phyloP scores from a whole-genome alignment of 2,329 filamentous ascomycete species.

The Didymella lethalis region DNA sequence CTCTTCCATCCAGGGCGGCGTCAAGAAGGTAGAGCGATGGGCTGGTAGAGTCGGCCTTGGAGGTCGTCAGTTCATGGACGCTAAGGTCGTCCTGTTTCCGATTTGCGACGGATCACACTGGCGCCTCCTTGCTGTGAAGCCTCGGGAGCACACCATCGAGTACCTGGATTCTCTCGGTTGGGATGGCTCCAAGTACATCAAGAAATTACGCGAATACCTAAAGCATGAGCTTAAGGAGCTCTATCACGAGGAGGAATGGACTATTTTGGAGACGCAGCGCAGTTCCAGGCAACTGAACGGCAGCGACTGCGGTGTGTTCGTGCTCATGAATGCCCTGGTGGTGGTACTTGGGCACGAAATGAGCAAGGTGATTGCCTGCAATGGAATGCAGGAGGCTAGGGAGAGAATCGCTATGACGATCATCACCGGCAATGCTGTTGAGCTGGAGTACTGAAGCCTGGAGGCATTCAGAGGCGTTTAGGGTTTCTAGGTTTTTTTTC shows the following conservation, averaged over 20 bases:
- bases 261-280: slow-evolving; percentile 55
- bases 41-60: slow-evolving; percentile 49
- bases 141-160: slow-evolving; percentile 66
- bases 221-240: slow-evolving; percentile 63
- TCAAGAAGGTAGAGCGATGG: slow-evolving; percentile 55
- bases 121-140: slow-evolving; percentile 74
- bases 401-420: slow-evolving; percentile 70
- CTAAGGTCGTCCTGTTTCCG: slow-evolving; percentile 74
- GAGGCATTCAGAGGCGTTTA: not conserved
- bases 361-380: slow-evolving; percentile 55
- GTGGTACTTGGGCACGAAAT: slow-evolving; percentile 53
- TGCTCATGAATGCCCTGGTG: slow-evolving; percentile 75
- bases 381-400: slow-evolving; percentile 67
- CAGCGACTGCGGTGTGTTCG: slow-evolving; percentile 80
- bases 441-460: slow-evolving; percentile 33
- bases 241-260: slow-evolving; percentile 69
- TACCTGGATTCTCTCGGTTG: slow-evolving; percentile 72
- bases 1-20: slow-evolving; percentile 55
- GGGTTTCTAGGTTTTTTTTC: slow-evolving; percentile 8
- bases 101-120: slow-evolving; percentile 72
- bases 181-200: slow-evolving; percentile 47
- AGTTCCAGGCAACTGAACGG: slow-evolving; percentile 69
- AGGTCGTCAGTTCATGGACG: slow-evolving; percentile 66
- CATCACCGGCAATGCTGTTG: slow-evolving; percentile 60
- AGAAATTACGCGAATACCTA: slow-evolving; percentile 61